Conservation (phyloP, 176 grass and related monocot genomes). For the Paspalum vaginatum region DNA sequence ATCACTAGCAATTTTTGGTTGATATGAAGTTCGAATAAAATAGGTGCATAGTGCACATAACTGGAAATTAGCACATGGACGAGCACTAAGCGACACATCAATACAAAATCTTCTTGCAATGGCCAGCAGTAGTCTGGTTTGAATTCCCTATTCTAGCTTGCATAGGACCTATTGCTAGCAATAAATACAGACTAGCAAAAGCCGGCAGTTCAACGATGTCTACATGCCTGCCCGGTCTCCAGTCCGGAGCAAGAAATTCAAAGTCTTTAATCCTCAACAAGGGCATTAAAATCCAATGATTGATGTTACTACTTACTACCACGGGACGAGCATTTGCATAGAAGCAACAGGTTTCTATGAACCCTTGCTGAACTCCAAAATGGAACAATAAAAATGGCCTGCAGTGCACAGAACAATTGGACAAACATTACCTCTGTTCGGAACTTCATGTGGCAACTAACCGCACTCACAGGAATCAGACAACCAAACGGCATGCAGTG, state of each 20-base stretch:
- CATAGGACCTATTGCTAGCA: background rate
- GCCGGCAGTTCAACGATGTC: background rate
- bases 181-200: conserved; percentile 18
- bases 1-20: background rate
- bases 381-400: background rate
- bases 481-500: conserved; percentile 2
- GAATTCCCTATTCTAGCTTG: conserved; percentile 29
- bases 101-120: background rate
- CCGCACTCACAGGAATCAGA: background rate
- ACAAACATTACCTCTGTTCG: background rate
- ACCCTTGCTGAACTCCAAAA: conserved; percentile 17
- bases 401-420: too few species aligned
- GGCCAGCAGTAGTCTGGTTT: background rate
- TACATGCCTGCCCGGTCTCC: background rate
- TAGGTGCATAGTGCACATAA: background rate
- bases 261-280: background rate
- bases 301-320: background rate
- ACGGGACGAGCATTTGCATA: background rate
- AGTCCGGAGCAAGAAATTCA: conserved; percentile 10
- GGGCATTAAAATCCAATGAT: conserved; percentile 18
- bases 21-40: background rate
- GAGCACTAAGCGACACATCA: background rate
- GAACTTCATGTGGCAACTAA: background rate
- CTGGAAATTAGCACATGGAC: background rate
- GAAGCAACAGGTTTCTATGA: conserved; percentile 23